phyloP scores from a whole-genome alignment of 2,329 filamentous ascomycete species.

The Myotisia sp. region DNA sequence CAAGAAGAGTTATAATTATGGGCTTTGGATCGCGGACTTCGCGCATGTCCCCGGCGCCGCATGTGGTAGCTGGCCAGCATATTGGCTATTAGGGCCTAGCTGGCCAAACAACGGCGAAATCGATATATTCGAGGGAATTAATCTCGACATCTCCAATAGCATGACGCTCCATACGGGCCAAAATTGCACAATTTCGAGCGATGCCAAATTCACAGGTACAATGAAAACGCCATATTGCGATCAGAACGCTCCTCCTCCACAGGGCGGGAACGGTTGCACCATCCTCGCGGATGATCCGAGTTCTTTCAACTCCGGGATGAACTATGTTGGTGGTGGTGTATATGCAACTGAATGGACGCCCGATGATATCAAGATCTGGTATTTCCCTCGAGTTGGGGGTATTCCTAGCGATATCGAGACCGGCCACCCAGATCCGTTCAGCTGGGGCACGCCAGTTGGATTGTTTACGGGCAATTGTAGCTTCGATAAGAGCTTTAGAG shows the following conservation, averaged over 20 bases:
- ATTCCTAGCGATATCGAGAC: constrained; percentile 34
- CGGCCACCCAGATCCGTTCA: constrained; percentile 30
- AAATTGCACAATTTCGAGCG: constrained; percentile 28
- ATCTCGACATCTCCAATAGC: constrained; percentile 28
- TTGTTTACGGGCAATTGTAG: constrained; percentile 31
- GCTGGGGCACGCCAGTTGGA: constrained; percentile 35
- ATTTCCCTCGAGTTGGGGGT: constrained; percentile 28
- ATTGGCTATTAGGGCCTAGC: constrained; percentile 30
- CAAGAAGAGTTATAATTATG: constrained; percentile 32
- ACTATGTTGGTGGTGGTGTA: constrained; percentile 34
- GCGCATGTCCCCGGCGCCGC: constrained; percentile 34
- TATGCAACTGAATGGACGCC: constrained; percentile 37
- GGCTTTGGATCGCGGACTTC: constrained; percentile 35
- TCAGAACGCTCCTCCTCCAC: constrained; percentile 27
- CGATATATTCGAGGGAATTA: constrained; percentile 41
- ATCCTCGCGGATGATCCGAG: constrained; percentile 23
- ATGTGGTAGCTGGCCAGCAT: constrained; percentile 40
- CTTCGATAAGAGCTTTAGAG: constrained; percentile 27
- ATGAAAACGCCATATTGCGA: constrained; percentile 38
- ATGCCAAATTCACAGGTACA: constrained; percentile 36
- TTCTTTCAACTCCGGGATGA: constrained; percentile 42
- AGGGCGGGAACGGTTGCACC: constrained; percentile 29
- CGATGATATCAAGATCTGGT: constrained; percentile 38
- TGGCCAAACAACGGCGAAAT: constrained; percentile 36
- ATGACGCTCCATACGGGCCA: constrained; percentile 38